These are phyloP conservation scores for Fusarium falciforme DNA, from an alignment of 2,329 filamentous ascomycete species.

Conservation along the genomic window DNA sequence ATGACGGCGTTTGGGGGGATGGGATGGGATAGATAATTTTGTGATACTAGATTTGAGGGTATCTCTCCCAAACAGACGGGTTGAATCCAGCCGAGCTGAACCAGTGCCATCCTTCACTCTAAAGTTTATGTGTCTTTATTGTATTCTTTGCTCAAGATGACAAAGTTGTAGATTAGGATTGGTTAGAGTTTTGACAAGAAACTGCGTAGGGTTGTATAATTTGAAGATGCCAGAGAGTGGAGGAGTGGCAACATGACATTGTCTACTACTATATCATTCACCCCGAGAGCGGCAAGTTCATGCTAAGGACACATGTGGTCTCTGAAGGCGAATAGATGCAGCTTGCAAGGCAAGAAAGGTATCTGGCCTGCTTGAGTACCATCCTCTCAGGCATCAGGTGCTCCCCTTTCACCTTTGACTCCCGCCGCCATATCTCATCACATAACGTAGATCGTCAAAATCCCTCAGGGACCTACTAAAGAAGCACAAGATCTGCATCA, in stretches of 20 bases:
- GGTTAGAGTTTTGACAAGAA: not conserved
- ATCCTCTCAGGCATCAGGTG: conserved; percentile 2
- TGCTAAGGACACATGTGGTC: not conserved
- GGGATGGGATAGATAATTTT: conserved; percentile 29
- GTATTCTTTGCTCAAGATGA: not conserved
- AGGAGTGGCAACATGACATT: not conserved
- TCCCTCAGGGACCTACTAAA: conserved; percentile 13
- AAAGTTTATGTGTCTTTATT: not conserved
- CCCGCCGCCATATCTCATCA: conserved; percentile 20
- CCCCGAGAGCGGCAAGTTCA: not conserved
- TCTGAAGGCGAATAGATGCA: not conserved
- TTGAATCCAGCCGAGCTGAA: not conserved
- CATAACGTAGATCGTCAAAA: conserved; percentile 13
- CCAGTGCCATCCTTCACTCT: not conserved
- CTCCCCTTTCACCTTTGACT: conserved; percentile 10
- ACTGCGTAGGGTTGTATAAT: not conserved
- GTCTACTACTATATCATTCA: not conserved
- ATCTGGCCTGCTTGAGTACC: too few species aligned
- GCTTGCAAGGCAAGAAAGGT: not conserved
- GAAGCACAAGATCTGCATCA: conserved; percentile 2
- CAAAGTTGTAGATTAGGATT: not conserved
- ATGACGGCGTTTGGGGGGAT: conserved; percentile 32
- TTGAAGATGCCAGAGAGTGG: not conserved
- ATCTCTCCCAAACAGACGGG: not conserved
- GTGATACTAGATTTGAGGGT: conserved; percentile 12